Conservation (phyloP, 305 asterid species). For the Rubia peregrina region DNA sequence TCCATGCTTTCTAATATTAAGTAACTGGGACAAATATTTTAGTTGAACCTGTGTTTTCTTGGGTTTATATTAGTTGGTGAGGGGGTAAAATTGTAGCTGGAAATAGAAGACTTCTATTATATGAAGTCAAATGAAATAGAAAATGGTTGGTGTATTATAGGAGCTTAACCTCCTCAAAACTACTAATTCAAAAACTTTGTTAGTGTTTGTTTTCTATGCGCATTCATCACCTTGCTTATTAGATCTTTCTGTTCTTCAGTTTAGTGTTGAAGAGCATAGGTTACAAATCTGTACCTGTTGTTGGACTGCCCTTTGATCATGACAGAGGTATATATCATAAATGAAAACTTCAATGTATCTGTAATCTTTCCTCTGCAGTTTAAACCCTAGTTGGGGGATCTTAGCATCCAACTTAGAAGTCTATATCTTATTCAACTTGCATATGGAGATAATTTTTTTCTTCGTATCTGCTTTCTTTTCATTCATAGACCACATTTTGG, state of each 20-base stretch:
- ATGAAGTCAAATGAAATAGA: not conserved
- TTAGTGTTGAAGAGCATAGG: constrained; percentile 85
- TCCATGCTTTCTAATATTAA: not conserved
- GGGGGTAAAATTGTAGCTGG: not conserved
- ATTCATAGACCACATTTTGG: not conserved
- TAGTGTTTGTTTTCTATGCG: not conserved
- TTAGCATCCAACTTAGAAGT: not conserved
- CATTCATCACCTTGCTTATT: not conserved
- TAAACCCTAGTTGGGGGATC: not conserved
- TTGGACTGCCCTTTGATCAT: constrained; percentile 68
- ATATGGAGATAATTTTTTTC: not conserved
- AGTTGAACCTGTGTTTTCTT: not conserved
- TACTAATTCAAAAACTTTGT: not conserved
- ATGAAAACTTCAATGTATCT: constrained; percentile 6
- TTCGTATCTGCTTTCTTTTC: not conserved
- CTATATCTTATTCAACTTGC: not conserved
- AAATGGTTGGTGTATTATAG: not conserved
- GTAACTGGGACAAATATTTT: not conserved
- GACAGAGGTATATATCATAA: constrained; percentile 36
- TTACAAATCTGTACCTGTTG: constrained; percentile 69
- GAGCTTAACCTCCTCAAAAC: not conserved
- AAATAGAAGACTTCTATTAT: not conserved
- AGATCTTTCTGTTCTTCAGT: constrained; percentile 29
- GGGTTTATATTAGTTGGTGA: not conserved
- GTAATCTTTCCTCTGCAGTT: constrained; percentile 6